phyloP scores from a whole-genome alignment of 306 rosid genomes.

The Cucurbita argyrosperma region DNA sequence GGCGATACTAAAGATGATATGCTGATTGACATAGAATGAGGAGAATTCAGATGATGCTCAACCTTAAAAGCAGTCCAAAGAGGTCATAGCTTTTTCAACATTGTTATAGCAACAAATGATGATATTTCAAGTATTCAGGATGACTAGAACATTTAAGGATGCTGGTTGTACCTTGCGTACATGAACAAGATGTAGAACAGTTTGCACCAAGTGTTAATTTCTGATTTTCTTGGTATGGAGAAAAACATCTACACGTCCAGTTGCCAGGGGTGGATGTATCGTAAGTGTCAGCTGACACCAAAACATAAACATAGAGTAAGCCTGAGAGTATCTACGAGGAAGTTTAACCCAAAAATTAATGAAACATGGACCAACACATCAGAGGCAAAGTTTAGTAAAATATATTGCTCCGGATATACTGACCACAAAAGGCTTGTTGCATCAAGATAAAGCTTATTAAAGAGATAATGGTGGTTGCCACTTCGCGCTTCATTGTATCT shows the following conservation, averaged over 20 bases:
- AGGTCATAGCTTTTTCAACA: background rate
- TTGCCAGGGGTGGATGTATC: conserved; percentile 28
- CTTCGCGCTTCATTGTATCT: conserved; percentile 52
- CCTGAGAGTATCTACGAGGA: background rate
- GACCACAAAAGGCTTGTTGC: conserved; percentile 57
- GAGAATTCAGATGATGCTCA: background rate
- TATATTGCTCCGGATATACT: conserved; percentile 21
- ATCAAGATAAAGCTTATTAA: conserved; percentile 39
- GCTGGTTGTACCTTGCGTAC: conserved; percentile 52
- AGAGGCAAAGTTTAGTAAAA: background rate
- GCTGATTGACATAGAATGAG: background rate
- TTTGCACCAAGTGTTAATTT: conserved; percentile 33
- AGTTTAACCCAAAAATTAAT: background rate
- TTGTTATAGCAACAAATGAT: background rate
- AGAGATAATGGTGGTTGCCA: conserved; percentile 32
- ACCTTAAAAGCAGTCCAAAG: background rate
- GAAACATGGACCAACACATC: background rate
- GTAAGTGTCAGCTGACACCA: conserved; percentile 38
- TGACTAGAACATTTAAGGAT: conserved; percentile 14
- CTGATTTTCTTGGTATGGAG: conserved; percentile 33
- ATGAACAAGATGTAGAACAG: conserved; percentile 78
- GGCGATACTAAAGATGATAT: background rate
- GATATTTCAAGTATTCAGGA: conserved; percentile 6
- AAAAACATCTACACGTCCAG: conserved; percentile 65
- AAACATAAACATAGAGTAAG: conserved; percentile 11